Percentiles rank a stretch among this genome's conserved stretches.
These are phyloP conservation scores for Vachellia collinsii DNA, from an alignment of 306 rosid species.

Conservation along the genomic window DNA sequence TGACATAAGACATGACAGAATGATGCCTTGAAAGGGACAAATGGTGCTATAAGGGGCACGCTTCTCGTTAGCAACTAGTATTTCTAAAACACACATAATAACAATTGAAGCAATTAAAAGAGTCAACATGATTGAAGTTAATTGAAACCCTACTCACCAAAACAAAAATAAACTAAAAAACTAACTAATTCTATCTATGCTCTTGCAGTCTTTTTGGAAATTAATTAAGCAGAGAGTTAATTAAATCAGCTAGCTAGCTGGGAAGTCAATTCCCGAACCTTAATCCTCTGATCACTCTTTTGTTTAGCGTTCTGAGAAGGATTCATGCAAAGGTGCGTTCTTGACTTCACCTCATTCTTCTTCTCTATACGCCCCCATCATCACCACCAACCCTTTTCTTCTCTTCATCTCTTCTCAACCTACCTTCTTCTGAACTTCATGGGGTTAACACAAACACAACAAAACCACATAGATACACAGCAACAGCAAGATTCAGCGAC, in stretches of 20 bases:
- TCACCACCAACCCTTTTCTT: not conserved
- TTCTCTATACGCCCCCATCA: slow-evolving; percentile 11
- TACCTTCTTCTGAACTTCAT: slow-evolving; percentile 45
- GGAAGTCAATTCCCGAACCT: slow-evolving; percentile 99
- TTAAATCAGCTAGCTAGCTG: not conserved
- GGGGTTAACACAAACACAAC: not conserved
- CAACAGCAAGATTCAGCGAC: not conserved
- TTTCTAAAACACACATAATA: slow-evolving; percentile 38
- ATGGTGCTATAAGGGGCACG: slow-evolving; percentile 22
- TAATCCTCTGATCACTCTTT: slow-evolving; percentile 45
- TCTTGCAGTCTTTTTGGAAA: slow-evolving; percentile 22
- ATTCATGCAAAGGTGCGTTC: slow-evolving; percentile 94
- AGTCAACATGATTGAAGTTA: slow-evolving; percentile 8
- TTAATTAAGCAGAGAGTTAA: slow-evolving; percentile 31
- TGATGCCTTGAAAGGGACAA: slow-evolving; percentile 26
- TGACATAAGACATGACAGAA: slow-evolving; percentile 3
- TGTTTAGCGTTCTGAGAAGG: slow-evolving; percentile 39
- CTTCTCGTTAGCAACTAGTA: slow-evolving; percentile 15
- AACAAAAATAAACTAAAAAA: not conserved
- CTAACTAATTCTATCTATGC: slow-evolving; percentile 25
- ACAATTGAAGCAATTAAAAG: not conserved
- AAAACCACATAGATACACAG: not conserved
- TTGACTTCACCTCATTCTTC: slow-evolving; percentile 74
- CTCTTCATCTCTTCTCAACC: slow-evolving; percentile 22
- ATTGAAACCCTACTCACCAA: slow-evolving; percentile 39